These are phyloP conservation scores for Colletotrichum costaricense DNA, from an alignment of 2,329 filamentous ascomycete species.

Conservation along the genomic window DNA sequence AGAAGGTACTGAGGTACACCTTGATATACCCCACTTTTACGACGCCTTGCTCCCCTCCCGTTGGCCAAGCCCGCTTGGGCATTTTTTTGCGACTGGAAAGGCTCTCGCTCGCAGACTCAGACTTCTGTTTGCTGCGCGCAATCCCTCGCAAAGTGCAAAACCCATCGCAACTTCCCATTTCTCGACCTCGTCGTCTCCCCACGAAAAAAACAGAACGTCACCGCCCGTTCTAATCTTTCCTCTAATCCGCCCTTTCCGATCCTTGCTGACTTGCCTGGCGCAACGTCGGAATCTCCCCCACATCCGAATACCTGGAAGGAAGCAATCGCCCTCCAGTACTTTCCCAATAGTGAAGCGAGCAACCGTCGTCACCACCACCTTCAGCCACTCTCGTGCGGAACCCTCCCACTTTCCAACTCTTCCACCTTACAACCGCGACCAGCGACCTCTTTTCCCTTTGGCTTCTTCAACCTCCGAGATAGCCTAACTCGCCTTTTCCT, in stretches of 20 bases:
- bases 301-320: constrained; percentile 38
- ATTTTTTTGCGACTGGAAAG: constrained; percentile 38
- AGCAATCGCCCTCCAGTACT: constrained; percentile 42
- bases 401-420: constrained; percentile 31
- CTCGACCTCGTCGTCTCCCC: background rate
- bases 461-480: constrained; percentile 5
- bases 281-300: constrained; percentile 44
- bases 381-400: constrained; percentile 31
- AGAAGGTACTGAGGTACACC: background rate
- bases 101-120: constrained; percentile 2
- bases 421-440: constrained; percentile 16
- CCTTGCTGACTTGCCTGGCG: constrained; percentile 50
- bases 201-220: constrained; percentile 26
- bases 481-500: constrained; percentile 18
- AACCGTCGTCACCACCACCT: constrained; percentile 29
- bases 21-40: constrained; percentile 11
- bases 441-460: constrained; percentile 3
- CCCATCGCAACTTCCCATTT: constrained; percentile 35
- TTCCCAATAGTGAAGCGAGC: constrained; percentile 35
- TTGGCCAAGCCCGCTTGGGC: constrained; percentile 36
- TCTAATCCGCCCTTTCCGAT: constrained; percentile 24
- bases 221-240: constrained; percentile 1
- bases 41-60: constrained; percentile 6
- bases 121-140: constrained; percentile 21
- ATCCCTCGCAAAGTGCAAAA: constrained; percentile 26